phyloP scores from a whole-genome alignment of 1,284 basidiomycete genomes.

The Malassezia caprae region DNA sequence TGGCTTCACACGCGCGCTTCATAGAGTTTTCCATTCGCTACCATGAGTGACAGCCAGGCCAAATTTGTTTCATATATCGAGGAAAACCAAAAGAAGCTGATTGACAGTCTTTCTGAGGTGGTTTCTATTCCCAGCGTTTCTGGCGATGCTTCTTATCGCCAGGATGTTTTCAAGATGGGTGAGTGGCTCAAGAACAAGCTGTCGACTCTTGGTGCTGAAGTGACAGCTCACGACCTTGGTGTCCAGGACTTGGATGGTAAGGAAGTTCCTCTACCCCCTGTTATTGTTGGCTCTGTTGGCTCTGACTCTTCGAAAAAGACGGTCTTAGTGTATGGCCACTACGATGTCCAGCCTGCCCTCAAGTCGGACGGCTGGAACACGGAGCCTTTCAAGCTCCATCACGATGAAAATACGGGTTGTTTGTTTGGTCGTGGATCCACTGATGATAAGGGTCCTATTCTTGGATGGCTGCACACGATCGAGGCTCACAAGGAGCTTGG shows the following conservation, averaged over 20 bases:
- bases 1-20: not conserved
- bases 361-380: slow-evolving; percentile 71
- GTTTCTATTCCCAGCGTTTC: slow-evolving; percentile 46
- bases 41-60: slow-evolving; percentile 21
- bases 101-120: slow-evolving; percentile 38
- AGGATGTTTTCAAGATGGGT: slow-evolving; percentile 43
- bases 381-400: slow-evolving; percentile 73
- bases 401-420: slow-evolving; percentile 60
- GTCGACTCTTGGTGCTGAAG: slow-evolving; percentile 36
- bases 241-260: slow-evolving; percentile 71
- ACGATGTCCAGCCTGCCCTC: slow-evolving; percentile 52
- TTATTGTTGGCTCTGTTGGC: slow-evolving; percentile 65
- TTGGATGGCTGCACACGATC: slow-evolving; percentile 90
- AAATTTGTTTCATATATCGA: slow-evolving; percentile 43
- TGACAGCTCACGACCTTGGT: slow-evolving; percentile 52
- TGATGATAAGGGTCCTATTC: slow-evolving; percentile 46
- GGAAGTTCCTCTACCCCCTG: slow-evolving; percentile 69
- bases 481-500: slow-evolving; percentile 69
- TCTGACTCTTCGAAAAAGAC: slow-evolving; percentile 78
- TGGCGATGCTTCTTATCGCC: slow-evolving; percentile 43
- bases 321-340: slow-evolving; percentile 68
- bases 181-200: slow-evolving; percentile 42
- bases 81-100: slow-evolving; percentile 33
- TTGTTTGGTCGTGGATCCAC: slow-evolving; percentile 66
- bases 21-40: not conserved